A percentile compares a stretch with the other conserved stretches of the same genome.
These are phyloP conservation scores for Amphirosellinia nigrospora DNA, from an alignment of 495 filamentous ascomycete species.

Conservation along the genomic window DNA sequence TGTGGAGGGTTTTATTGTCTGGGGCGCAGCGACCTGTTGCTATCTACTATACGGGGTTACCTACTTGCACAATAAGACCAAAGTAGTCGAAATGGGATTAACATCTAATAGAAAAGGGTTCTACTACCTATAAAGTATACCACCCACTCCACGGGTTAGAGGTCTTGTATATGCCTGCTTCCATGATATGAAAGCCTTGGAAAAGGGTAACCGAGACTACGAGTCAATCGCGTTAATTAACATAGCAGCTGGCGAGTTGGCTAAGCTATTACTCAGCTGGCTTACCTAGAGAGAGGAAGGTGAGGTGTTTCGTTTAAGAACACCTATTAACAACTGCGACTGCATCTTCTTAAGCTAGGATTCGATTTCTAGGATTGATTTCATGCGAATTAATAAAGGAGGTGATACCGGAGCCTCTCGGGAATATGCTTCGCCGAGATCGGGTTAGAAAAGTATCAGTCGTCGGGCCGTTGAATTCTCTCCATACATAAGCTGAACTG, in stretches of 20 bases:
- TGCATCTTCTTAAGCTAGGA: background rate
- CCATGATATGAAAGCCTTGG: conserved; percentile 34
- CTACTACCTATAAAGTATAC: background rate
- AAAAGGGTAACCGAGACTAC: conserved; percentile 28
- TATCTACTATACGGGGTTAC: no score
- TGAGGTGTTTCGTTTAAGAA: background rate
- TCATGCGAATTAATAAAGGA: background rate
- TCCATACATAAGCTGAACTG: no score
- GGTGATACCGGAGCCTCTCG: background rate
- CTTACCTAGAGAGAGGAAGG: background rate
- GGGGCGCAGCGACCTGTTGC: no score
- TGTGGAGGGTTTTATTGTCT: no score
- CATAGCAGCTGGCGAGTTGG: background rate
- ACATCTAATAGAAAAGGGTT: background rate
- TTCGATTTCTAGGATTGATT: background rate
- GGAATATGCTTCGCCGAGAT: background rate
- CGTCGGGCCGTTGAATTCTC: no score
- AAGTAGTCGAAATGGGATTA: no score
- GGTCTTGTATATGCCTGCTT: conserved; percentile 14
- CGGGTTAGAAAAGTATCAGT: no score
- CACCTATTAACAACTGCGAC: background rate
- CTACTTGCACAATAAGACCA: no score
- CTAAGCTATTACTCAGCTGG: background rate
- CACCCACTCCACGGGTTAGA: no score
- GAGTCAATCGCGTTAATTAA: background rate